These are phyloP conservation scores for Fusarium sacchari DNA, from an alignment of 2,329 filamentous ascomycete species.

Conservation along the genomic window DNA sequence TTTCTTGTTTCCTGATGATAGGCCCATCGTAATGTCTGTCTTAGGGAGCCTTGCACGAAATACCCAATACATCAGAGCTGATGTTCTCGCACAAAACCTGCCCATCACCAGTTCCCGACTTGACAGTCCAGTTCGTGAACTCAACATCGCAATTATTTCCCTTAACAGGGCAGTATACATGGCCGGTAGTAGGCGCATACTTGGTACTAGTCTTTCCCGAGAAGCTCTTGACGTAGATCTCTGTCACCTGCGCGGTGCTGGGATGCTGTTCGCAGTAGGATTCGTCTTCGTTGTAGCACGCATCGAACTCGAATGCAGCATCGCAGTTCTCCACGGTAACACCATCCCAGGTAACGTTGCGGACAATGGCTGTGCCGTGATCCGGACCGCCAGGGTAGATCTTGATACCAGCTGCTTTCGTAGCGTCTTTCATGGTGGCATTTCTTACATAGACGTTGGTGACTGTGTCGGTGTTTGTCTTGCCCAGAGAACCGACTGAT, in stretches of 20 bases:
- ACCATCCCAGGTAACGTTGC: background rate
- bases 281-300: background rate
- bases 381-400: background rate
- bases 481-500: background rate
- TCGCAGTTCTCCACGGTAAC: background rate
- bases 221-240: background rate
- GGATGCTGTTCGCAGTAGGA: background rate
- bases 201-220: background rate
- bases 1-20: accelerated
- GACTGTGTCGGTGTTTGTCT: background rate
- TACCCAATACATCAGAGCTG: background rate
- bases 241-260: background rate
- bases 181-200: background rate
- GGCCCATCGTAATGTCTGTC: background rate
- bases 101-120: background rate
- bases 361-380: background rate
- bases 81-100: background rate
- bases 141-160: background rate
- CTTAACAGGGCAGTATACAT: background rate
- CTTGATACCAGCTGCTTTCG: background rate
- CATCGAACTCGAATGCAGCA: background rate
- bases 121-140: background rate
- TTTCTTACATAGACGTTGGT: background rate
- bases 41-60: background rate
- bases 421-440: background rate